Base-by-base conservation (phyloP, 1,284 basidiomycete species). In the Cryptococcus amylolentus region DNA sequence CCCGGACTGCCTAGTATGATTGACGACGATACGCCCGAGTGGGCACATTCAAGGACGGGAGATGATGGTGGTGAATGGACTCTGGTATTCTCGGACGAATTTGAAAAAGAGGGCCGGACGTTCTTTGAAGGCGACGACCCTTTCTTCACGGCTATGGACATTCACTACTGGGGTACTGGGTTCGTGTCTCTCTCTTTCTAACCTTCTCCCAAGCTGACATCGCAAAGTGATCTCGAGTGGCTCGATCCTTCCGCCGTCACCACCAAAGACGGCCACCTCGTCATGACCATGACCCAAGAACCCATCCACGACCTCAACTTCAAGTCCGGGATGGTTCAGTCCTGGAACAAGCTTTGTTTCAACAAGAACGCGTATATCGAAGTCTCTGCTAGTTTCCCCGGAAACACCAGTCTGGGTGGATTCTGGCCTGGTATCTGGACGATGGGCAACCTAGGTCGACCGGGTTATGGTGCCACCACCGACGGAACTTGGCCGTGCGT, bases 81-180 rank as follows among this genome's bases (percentile, higher is more conserved):
- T 55, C 81, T 95, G 7, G 85, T 92, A 3, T 94, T 71, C 71
- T 89, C 88, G 49, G 92, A 95, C 75, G 93, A 95, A 78, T 96
- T 96, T 76, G 86, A 95, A 55, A 78, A 79, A n/a, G 82, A 83
- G 6, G 84, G 84, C 69, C 60, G 78, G 39, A 79, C 79, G 2
- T 82, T 81, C 58, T 81, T 76, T 63, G 70, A 77, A 14, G 80
- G 80, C 20, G 78, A 81, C 58, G 80, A 80, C 67, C 80, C 80
- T 41, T 81, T 78, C 72, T 80, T 74, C 72, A 73, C 77, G 48
- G 79, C 76, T 1, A 72, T 79, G 43, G 77, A 79, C 60, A 65
- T 77, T 31, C 80, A 83, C 70, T 83, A 82, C 68, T 82, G 88
- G 87, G 82, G 70, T 10, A 75, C 70, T 28, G 70, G 62, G 31